Evolutionary conservation across 2,329 filamentous ascomycete genomes (phyloP), one percentile per base, ranked within the genome.

Genomic region (Calonectria hongkongensis): DNA sequence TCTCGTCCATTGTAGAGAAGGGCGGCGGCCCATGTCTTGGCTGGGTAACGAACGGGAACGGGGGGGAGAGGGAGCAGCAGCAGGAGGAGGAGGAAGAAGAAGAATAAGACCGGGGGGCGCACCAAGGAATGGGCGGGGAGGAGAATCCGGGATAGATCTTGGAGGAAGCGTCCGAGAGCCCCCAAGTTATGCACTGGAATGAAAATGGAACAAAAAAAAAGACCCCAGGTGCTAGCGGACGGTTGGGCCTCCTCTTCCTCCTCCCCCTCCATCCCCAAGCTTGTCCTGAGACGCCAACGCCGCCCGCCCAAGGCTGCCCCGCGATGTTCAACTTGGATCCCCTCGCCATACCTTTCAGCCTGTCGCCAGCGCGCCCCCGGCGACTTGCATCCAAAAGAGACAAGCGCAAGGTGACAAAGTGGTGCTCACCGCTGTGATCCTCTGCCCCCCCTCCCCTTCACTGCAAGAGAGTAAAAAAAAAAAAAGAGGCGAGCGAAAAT

Each of bases 401-500:
- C 51, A 58, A 58, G 54, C 54, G 54, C 54, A 58, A 58, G 54
- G 54, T 39, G 30, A 58, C 54, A 15, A 39, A 21, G 21, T 39
- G 30, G n/a, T 36, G 54, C 33, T 36, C 54, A 30, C 45, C 43
- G 45, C 43, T 21, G 36, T 16, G 33, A 48, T 48, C 15, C 25
- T 30, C 60, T 39, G n/a, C 6, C 12, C 36, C 36, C 15, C 21
- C 33, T 28, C 25, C 25, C 28, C 33, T 36, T 21, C 43, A 21
- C 27, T 47, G 30, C 27, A 21, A 47, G 58, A 9, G 47, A 41
- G 21, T 47, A 27, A 27, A n/a, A 9, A 63, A 41, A 41, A 63
- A 27, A 27, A n/a, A 54, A 56, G 27, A 50, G 43, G 50, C 51
- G 51, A 67, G 65, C 65, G 65, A 67, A 50, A 67, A 67, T 67